Base-by-base conservation (phyloP, 2,329 filamentous ascomycete species). In the Xylariaceae sp. region DNA sequence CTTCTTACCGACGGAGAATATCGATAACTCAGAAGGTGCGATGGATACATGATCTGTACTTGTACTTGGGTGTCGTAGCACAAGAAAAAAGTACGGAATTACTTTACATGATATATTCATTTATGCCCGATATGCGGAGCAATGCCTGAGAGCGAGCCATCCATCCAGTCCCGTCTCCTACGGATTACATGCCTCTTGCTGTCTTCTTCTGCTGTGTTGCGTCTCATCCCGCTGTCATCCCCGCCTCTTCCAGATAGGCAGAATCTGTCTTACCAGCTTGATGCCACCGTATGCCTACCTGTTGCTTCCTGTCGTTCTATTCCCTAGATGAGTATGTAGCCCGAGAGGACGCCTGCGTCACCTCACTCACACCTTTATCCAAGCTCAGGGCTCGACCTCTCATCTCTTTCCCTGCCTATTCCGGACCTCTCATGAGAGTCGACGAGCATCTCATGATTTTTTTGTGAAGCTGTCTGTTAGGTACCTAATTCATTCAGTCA, bases 261-360 rank as follows among this genome's bases (percentile, higher is more conserved):
- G 37, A 57, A 54, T 51, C 59, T 56, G 62, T 53, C 49, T 60
- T 55, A 55, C 55, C 34, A 53, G 60, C 56, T 60, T 53, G 55
- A 58, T 35, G 50, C 47, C 47, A 35, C 49, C 49, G 15, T 15
- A 37, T 18, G 8, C 41, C 13, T 15, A 17, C 5, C 10, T n/a
- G 13, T 45, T 45, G 5, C 41, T 6, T n/a, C 9, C n/a, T 13
- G 11, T 6, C 10, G 13, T 6, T 45, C 5, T n/a, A 15, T 45
- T n/a, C 5, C 9, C 13, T 41, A 55, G 17, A 50, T 17, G 35
- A 9, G 39, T 49, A 53, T 51, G 59, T 57, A 17, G 49, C 30
- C 56, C 35, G 58, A 62, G 60, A 56, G 44, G 63, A 60, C 60
- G 61, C 55, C 60, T 45, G 52, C 61, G 56, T 58, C 55, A 30